Conservation (phyloP, 2,329 filamentous ascomycete genomes). For the Trichoderma sp. region DNA sequence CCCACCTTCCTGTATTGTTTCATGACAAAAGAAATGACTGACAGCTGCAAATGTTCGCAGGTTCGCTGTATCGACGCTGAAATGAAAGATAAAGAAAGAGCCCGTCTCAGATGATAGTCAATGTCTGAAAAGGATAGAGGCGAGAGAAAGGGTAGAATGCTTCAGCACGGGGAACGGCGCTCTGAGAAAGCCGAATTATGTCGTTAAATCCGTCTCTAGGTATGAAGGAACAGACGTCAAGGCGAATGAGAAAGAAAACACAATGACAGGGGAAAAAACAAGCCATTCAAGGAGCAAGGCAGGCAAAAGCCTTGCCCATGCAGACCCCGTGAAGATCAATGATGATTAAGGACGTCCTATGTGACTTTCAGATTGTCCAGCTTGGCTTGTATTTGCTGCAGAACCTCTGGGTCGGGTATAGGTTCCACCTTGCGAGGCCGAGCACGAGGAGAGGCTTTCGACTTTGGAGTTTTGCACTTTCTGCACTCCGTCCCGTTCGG, state of each 20-base stretch:
- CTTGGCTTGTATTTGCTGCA: conserved; percentile 60
- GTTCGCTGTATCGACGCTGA: background rate
- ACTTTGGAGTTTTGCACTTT: conserved; percentile 63
- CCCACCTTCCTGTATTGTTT: background rate
- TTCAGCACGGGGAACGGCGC: conserved; percentile 9
- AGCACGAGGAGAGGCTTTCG: conserved; percentile 59
- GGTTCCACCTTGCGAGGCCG: conserved; percentile 63
- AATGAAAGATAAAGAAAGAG: background rate
- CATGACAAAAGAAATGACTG: conserved; percentile 20
- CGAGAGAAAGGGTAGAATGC: background rate
- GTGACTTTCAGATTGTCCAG: conserved; percentile 50
- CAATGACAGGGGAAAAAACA: background rate
- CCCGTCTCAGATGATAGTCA: conserved; percentile 7
- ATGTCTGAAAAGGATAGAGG: background rate
- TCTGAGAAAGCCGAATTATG: conserved; percentile 8
- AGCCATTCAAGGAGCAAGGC: conserved; percentile 3
- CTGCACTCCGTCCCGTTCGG: conserved; percentile 58
- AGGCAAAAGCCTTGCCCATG: background rate
- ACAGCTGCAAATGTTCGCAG: conserved; percentile 1
- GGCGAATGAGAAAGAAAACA: conserved; percentile 5
- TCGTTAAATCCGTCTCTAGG: conserved; percentile 18
- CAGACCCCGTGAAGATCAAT: background rate
- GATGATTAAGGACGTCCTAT: conserved; percentile 26
- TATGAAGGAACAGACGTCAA: conserved; percentile 6
- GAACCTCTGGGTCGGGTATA: conserved; percentile 61